Evolutionary conservation across 2,329 filamentous ascomycete species (phyloP).

Genomic region (Hirsutella minnesotensis): DNA sequence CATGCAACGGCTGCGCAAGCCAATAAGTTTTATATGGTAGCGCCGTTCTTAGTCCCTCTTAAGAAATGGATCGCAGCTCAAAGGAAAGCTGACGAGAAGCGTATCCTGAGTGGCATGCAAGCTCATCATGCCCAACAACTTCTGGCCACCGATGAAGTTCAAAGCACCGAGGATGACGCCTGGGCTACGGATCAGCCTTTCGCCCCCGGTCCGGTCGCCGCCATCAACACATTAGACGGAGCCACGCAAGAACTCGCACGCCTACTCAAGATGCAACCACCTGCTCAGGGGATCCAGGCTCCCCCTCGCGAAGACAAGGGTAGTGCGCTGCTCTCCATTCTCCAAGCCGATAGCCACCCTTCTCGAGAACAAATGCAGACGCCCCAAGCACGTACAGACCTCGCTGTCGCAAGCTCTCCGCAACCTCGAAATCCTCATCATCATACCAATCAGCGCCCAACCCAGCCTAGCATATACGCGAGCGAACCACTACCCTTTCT

Average conservation of each 20-base stretch:
- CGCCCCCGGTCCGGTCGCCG: conserved; percentile 20
- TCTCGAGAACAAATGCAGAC: conserved; percentile 11
- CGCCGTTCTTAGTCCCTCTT: conserved; percentile 74
- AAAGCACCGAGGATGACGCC: conserved; percentile 54
- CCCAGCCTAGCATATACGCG: conserved; percentile 12
- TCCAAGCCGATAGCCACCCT: conserved; percentile 25
- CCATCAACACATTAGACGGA: conserved; percentile 35
- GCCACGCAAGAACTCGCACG: conserved; percentile 41
- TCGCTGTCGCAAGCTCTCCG: conserved; percentile 33
- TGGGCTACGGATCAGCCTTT: conserved; percentile 26
- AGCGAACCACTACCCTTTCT: conserved; percentile 21
- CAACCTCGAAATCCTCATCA: conserved; percentile 48
- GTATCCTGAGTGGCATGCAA: conserved; percentile 26
- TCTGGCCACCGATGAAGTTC: conserved; percentile 35
- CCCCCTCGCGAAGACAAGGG: conserved; percentile 30
- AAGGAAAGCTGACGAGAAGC: conserved; percentile 55
- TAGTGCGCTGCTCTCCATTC: conserved; percentile 39
- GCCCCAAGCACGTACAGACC: conserved; percentile 43
- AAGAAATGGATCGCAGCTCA: conserved; percentile 88
- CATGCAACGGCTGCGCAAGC: conserved; percentile 46
- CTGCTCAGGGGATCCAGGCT: conserved; percentile 35
- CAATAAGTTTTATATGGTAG: conserved; percentile 97
- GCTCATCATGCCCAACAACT: conserved; percentile 28
- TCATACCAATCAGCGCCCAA: conserved; percentile 34
- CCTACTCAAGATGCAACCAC: conserved; percentile 42